Conservation (phyloP, 257 asterid species). For the Solanum lycopersicoides region DNA sequence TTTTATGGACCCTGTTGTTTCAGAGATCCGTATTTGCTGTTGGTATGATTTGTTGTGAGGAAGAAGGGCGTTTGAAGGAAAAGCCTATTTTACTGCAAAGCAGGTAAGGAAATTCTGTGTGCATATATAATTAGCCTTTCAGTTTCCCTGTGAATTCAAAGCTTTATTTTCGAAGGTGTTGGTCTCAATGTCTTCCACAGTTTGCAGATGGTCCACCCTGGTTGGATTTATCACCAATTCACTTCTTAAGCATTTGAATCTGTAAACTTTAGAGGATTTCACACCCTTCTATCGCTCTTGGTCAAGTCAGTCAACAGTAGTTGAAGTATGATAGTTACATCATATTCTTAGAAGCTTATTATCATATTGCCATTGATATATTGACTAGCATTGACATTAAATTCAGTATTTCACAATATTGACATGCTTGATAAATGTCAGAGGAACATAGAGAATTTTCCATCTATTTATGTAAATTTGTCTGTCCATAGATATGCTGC, state of each 20-base stretch:
- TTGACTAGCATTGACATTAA: background rate
- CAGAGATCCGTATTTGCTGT: constrained; percentile 85
- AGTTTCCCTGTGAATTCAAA: background rate
- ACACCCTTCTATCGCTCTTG: background rate
- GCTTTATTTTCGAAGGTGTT: background rate
- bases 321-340: background rate
- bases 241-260: background rate
- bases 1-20: constrained; percentile 8
- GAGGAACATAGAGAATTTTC: background rate
- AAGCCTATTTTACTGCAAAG: constrained; percentile 85
- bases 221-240: background rate
- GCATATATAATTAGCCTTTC: background rate
- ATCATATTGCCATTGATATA: background rate
- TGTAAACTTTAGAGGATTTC: background rate
- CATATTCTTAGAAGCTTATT: background rate
- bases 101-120: constrained; percentile 37
- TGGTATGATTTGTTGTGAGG: constrained; percentile 97
- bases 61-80: constrained; percentile 96
- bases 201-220: background rate
- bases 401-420: background rate
- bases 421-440: background rate
- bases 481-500: background rate
- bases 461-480: background rate
- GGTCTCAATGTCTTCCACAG: background rate
- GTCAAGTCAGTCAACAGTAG: background rate